Percentiles rank a stretch among this genome's conserved stretches.
Conservation (phyloP, 2,329 filamentous ascomycete genomes). For the Pyrenochaeta sp. region DNA sequence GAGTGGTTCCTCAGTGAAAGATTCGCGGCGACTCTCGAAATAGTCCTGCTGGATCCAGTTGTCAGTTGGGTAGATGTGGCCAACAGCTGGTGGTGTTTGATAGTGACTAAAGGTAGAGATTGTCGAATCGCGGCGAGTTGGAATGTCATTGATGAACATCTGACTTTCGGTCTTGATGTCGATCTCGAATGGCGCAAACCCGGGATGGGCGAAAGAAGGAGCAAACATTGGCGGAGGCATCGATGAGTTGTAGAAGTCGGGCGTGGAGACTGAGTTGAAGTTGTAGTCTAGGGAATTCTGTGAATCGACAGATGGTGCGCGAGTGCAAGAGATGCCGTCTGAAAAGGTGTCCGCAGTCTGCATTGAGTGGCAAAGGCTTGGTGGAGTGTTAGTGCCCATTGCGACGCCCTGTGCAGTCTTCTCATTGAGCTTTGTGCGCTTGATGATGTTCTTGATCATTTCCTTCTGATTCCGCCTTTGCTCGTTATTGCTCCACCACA, state of each 20-base stretch:
- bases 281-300: constrained; percentile 71
- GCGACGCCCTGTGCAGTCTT: constrained; percentile 69
- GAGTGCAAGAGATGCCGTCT: constrained; percentile 72
- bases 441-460: constrained; percentile 95
- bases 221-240: constrained; percentile 62
- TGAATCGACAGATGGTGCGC: constrained; percentile 82
- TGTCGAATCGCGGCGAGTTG: constrained; percentile 83
- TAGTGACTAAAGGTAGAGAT: constrained; percentile 94
- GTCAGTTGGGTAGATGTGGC: constrained; percentile 71
- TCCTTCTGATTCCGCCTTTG: constrained; percentile 88
- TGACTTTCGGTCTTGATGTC: constrained; percentile 96
- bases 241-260: constrained; percentile 67
- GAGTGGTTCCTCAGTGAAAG: constrained; percentile 63
- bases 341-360: constrained; percentile 83
- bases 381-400: constrained; percentile 70
- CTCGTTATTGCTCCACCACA: constrained; percentile 97
- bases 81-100: constrained; percentile 76
- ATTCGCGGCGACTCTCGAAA: constrained; percentile 73
- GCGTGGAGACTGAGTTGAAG: constrained; percentile 70
- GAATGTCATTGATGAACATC: constrained; percentile 91
- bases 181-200: constrained; percentile 84
- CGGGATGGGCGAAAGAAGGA: constrained; percentile 60
- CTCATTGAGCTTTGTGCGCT: constrained; percentile 92
- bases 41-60: constrained; percentile 78
- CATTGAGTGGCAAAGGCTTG: constrained; percentile 81